Evolutionary conservation across 2,329 filamentous ascomycete genomes (phyloP).

Genomic region (Stachybotrys echinatus): DNA sequence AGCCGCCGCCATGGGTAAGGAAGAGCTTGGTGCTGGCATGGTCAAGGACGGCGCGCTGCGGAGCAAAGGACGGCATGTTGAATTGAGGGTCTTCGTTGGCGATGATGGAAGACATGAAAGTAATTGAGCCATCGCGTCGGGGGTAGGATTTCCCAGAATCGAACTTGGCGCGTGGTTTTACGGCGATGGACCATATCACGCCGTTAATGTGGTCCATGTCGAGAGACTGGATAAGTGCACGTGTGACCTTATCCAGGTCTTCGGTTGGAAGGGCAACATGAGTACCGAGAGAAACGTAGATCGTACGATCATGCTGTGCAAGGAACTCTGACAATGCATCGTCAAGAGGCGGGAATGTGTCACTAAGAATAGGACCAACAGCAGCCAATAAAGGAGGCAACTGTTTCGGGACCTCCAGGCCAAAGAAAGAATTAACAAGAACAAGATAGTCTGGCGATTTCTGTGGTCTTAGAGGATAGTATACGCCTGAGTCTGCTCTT

Average conservation of each 20-base stretch:
- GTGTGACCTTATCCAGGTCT: conserved; percentile 24
- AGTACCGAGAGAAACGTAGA: conserved; percentile 37
- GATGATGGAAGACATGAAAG: conserved; percentile 15
- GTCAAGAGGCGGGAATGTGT: conserved; percentile 25
- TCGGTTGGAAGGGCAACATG: conserved; percentile 27
- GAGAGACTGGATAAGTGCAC: conserved; percentile 20
- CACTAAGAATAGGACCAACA: conserved; percentile 34
- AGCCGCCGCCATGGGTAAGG: conserved; percentile 35
- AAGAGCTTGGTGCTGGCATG: conserved; percentile 27
- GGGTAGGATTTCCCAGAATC: conserved; percentile 9
- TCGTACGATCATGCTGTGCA: conserved; percentile 17
- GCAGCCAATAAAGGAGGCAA: conserved; percentile 31
- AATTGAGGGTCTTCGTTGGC: conserved; percentile 20
- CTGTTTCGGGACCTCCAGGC: conserved; percentile 34
- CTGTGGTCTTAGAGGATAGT: conserved; percentile 17
- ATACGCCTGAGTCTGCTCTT: conserved; percentile 26
- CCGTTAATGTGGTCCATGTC: conserved; percentile 26
- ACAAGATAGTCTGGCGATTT: conserved; percentile 34
- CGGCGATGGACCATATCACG: conserved; percentile 30
- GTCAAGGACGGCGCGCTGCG: conserved; percentile 33
- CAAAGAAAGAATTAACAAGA: conserved; percentile 38
- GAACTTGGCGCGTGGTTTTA: conserved; percentile 15
- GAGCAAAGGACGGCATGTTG: conserved; percentile 28
- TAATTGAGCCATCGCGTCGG: conserved; percentile 6
- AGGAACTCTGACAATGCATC: conserved; percentile 21